Conservation (phyloP, 495 filamentous ascomycete genomes). For the Neurospora sp. region DNA sequence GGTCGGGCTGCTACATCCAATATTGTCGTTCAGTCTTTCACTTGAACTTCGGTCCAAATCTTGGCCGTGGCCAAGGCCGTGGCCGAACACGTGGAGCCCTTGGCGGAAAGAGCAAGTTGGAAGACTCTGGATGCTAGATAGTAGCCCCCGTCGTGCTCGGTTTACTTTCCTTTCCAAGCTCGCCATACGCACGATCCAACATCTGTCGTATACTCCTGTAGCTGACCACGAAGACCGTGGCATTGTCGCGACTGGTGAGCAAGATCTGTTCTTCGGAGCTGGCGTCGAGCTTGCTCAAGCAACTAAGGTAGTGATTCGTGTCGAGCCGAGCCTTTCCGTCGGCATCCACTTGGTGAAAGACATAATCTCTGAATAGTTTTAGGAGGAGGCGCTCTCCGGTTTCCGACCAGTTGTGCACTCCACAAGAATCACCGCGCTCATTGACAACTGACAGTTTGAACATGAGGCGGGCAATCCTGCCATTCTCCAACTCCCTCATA, state of each 20-base stretch:
- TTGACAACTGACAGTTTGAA: slow-evolving; percentile 77
- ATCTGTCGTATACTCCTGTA: slow-evolving; percentile 82
- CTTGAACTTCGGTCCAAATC: neutral
- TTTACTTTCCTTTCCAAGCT: slow-evolving; percentile 52
- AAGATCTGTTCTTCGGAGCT: slow-evolving; percentile 78
- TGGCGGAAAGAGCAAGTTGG: slow-evolving; percentile 39
- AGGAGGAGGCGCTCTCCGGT: slow-evolving; percentile 82
- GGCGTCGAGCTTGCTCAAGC: slow-evolving; percentile 86
- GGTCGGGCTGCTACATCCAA: neutral
- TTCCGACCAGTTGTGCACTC: slow-evolving; percentile 71
- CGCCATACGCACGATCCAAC: slow-evolving; percentile 67
- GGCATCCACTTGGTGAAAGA: slow-evolving; percentile 89
- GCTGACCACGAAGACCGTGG: slow-evolving; percentile 73
- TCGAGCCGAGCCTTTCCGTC: slow-evolving; percentile 71
- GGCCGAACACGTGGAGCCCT: neutral
- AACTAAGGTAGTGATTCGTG: slow-evolving; percentile 72
- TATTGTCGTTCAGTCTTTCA: neutral
- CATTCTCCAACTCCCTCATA: slow-evolving; percentile 78
- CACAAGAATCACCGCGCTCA: slow-evolving; percentile 77
- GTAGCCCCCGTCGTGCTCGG: slow-evolving; percentile 14
- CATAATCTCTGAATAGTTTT: slow-evolving; percentile 91
- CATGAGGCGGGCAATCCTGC: slow-evolving; percentile 70
- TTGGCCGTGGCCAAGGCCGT: neutral
- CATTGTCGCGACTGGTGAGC: slow-evolving; percentile 79
- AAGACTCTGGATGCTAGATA: neutral